Percentiles rank a stretch among this genome's conserved stretches.
Conservation (phyloP, 345 rosid species). For the sweet orange (Citrus sinensis) region DNA sequence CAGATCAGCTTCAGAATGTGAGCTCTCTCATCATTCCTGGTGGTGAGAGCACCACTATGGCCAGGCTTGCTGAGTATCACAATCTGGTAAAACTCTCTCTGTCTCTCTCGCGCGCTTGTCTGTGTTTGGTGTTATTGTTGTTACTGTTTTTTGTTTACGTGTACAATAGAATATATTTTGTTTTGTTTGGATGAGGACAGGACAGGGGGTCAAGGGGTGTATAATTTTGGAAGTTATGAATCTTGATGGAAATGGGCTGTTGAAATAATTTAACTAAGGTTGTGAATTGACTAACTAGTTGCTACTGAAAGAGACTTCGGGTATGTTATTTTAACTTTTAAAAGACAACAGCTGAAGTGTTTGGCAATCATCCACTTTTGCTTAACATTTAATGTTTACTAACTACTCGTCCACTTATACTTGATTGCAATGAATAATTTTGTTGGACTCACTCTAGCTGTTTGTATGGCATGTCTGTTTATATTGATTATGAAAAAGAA, state of each 20-base stretch:
- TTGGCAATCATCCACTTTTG: not conserved
- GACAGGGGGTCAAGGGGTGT: not conserved
- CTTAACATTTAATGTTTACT: not conserved
- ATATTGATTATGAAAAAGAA: not conserved
- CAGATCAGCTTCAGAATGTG: slow-evolving; percentile 70
- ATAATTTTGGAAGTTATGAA: not conserved
- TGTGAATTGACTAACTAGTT: not conserved
- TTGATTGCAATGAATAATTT: not conserved
- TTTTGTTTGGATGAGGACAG: not conserved
- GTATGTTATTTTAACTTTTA: not conserved
- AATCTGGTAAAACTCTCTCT: slow-evolving; percentile 48
- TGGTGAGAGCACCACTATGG: slow-evolving; percentile 99
- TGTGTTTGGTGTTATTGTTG: not conserved
- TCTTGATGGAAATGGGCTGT: slow-evolving; percentile 4
- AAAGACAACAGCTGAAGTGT: not conserved
- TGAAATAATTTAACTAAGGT: not conserved
- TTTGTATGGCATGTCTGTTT: not conserved
- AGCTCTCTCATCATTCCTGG: slow-evolving; percentile 93
- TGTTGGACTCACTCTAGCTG: not conserved
- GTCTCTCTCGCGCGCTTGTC: no score
- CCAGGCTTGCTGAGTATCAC: slow-evolving; percentile 89
- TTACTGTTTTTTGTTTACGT: not conserved
- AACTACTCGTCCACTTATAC: no score
- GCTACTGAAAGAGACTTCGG: not conserved
- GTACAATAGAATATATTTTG: not conserved